Evolutionary conservation across 352 stramenopile species (phyloP), one percentile per base, ranked within the genome.

Genomic region (Globisporangium irregulare): DNA sequence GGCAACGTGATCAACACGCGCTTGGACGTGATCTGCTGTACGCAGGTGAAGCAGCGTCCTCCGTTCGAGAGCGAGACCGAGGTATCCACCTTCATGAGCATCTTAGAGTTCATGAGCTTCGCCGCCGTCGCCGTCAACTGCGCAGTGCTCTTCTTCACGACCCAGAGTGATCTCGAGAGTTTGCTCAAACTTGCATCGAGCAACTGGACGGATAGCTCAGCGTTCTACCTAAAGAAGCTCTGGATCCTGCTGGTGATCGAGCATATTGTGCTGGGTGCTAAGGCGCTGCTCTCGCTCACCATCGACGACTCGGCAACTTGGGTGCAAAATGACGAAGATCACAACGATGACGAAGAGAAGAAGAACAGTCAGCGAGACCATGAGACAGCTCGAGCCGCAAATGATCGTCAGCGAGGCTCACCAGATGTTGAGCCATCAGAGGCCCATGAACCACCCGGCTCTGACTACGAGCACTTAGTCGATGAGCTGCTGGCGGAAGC

Each of bases 91-190:
- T 98, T 97, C 77, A 94, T 94, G 76, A 87, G 73, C 62, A 90
- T 98, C 60, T 75, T 98, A 34, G 81, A 95, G 71, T 87, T 90
- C 55, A 97, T 98, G 73, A 95, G 92, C 68, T 98, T 97, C 62
- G 86, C 86, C 10, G 86, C 86, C 22, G 81, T 94, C 10, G 78
- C 82, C 1, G 83, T 93, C 69, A 93, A 93, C 58, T 92, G 83
- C 54, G 80, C 76, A 8, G 79, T 93, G 53, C 76, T 93, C 27
- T 92, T 88, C 71, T 89, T 91, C 73, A 91, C 80, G 6, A 84
- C 76, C 2, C 74, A 76, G n/a, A 64, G 75, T 10, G 80, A 91
- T 61, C 87, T 92, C 54, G 80, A 92, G 46, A 89, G 78, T 60
- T 46, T 90, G 43, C 66, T 92, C 10, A 15, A 63, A 9, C 64